Evolutionary conservation across 495 filamentous ascomycete species (phyloP).

Genomic region (Penicillium chermesinum): DNA sequence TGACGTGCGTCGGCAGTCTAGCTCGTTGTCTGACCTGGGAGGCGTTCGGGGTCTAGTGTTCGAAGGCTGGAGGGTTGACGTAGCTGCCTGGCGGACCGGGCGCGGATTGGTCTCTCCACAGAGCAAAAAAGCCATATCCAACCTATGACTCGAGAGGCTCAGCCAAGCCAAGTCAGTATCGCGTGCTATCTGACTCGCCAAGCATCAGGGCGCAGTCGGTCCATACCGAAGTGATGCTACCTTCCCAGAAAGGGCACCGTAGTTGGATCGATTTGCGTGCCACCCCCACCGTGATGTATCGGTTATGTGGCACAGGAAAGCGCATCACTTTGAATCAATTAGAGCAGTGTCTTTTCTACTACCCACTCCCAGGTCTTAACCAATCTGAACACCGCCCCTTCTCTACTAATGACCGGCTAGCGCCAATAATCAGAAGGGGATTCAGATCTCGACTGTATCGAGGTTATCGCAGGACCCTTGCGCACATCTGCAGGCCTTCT

Average conservation of each 20-base stretch:
- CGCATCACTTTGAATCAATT: neutral
- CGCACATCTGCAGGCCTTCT: neutral
- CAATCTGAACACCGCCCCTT: neutral
- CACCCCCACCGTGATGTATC: constrained; percentile 14
- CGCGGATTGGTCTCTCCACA: too few species aligned
- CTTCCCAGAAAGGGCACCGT: neutral
- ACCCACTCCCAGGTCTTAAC: too few species aligned
- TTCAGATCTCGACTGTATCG: constrained; percentile 4
- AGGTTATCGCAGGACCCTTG: constrained; percentile 1
- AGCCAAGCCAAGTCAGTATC: neutral
- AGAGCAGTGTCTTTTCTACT: too few species aligned
- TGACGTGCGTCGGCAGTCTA: too few species aligned
- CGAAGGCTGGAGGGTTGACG: too few species aligned
- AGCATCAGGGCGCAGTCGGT: neutral
- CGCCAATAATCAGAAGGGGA: neutral
- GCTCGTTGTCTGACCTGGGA: too few species aligned
- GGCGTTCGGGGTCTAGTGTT: too few species aligned
- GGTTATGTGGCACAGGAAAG: constrained; percentile 1
- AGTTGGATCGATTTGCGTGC: constrained; percentile 3
- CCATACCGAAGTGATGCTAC: neutral
- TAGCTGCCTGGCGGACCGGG: too few species aligned
- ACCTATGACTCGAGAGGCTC: neutral
- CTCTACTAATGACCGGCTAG: neutral
- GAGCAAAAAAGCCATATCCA: too few species aligned
- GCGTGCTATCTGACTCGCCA: neutral